Evolutionary conservation across 73 alveolate genomes (phyloP).

Genomic region (Stentor coeruleus): DNA sequence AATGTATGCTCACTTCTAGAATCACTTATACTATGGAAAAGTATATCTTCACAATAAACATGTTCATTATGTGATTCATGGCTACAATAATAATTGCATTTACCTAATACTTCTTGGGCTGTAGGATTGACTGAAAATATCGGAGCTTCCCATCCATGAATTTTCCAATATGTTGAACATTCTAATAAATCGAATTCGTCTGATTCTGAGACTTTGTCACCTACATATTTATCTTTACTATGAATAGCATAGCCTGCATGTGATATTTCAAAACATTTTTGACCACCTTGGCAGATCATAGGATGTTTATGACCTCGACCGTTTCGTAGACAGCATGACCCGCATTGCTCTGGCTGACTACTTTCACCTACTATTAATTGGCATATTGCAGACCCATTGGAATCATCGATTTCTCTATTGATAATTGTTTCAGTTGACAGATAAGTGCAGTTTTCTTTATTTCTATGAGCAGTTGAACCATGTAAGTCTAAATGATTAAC

Average conservation of each 20-base stretch:
- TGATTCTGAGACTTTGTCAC: no score
- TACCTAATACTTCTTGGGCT: not conserved
- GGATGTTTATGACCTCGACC: slow-evolving; percentile 55
- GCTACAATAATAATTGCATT: not conserved
- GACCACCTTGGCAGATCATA: slow-evolving; percentile 38
- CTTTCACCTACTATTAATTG: slow-evolving; percentile 36
- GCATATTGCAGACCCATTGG: slow-evolving; percentile 16
- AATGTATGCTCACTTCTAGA: not conserved
- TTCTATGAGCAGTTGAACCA: slow-evolving; percentile 34
- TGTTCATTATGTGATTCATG: not conserved
- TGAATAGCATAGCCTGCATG: slow-evolving; percentile 28
- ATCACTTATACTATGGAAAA: slow-evolving; percentile 4
- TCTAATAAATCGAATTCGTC: slow-evolving; percentile 29
- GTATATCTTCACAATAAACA: not conserved
- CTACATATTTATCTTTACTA: not conserved
- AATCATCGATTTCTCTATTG: not conserved
- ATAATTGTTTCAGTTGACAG: not conserved
- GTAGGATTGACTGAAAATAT: not conserved
- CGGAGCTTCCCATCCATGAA: slow-evolving; percentile 45
- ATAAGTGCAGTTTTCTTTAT: slow-evolving; percentile 39
- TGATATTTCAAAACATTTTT: slow-evolving; percentile 30
- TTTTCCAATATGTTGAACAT: slow-evolving; percentile 38
- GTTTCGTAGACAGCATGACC: slow-evolving; percentile 33
- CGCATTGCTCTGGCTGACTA: slow-evolving; percentile 42
- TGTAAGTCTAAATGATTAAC: slow-evolving; percentile 45